phyloP scores from a whole-genome alignment of 2,329 filamentous ascomycete genomes.

The Ophiostoma triangulosporum region DNA sequence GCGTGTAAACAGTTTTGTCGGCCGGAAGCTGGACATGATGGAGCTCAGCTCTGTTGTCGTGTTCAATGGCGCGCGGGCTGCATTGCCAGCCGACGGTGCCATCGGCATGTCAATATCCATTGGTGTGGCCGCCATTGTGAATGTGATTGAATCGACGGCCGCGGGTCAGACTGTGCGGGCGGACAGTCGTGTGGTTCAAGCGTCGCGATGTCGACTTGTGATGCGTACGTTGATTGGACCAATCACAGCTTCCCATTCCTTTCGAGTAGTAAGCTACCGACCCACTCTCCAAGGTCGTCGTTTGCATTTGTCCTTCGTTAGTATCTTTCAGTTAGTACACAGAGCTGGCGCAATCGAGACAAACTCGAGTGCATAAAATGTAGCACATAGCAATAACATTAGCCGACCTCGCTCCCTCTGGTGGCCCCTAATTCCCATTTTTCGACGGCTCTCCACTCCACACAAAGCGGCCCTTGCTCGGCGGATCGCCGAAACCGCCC shows the following conservation, averaged over 20 bases:
- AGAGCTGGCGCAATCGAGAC: too few species aligned
- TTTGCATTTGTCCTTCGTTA: too few species aligned
- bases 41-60: slow-evolving; percentile 59
- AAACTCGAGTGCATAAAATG: too few species aligned
- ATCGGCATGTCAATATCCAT: slow-evolving; percentile 42
- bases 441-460: slow-evolving; percentile 4
- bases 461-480: not conserved
- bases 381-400: too few species aligned
- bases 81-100: slow-evolving; percentile 28
- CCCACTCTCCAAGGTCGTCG: too few species aligned
- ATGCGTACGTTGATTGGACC: not conserved
- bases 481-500: slow-evolving; percentile 8
- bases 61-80: slow-evolving; percentile 33
- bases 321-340: too few species aligned
- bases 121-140: slow-evolving; percentile 32
- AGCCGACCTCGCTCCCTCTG: not conserved
- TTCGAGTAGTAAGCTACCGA: not conserved
- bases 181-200: not conserved
- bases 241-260: not conserved
- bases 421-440: not conserved
- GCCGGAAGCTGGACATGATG: slow-evolving; percentile 62
- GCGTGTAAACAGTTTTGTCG: slow-evolving; percentile 57
- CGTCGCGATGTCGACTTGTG: not conserved
- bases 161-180: too few species aligned
- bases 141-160: not conserved